These are phyloP conservation scores for Hawksworthiomyces lignivorus DNA, from an alignment of 2,329 filamentous ascomycete species.

Conservation along the genomic window DNA sequence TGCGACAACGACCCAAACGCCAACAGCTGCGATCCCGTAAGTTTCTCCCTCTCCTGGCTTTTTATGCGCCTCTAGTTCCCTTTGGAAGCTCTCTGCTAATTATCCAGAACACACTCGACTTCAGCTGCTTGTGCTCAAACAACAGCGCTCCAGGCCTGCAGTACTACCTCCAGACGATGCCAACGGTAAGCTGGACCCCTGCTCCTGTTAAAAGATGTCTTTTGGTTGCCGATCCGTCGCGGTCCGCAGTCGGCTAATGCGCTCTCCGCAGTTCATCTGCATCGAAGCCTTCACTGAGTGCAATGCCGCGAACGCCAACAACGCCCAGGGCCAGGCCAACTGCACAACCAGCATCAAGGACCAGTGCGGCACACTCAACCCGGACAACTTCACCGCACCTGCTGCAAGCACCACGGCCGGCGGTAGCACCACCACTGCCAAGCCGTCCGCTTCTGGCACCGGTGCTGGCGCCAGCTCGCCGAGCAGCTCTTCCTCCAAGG, in stretches of 20 bases:
- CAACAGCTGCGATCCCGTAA: conserved; percentile 41
- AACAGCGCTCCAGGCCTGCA: conserved; percentile 42
- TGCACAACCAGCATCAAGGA: conserved; percentile 41
- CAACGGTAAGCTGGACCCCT: conserved; percentile 30
- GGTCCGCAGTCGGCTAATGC: not conserved
- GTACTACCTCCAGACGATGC: conserved; percentile 46
- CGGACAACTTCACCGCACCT: conserved; percentile 22
- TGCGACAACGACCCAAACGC: conserved; percentile 30
- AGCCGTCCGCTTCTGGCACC: conserved; percentile 5
- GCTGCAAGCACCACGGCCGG: conserved; percentile 13
- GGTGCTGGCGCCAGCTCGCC: conserved; percentile 6
- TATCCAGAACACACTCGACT: conserved; percentile 34
- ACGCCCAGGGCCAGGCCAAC: conserved; percentile 34
- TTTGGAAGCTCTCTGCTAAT: conserved; percentile 4
- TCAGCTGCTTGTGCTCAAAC: conserved; percentile 43
- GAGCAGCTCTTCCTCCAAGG: conserved; percentile 16
- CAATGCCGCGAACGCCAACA: conserved; percentile 33
- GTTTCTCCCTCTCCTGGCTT: conserved; percentile 19
- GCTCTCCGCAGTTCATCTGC: conserved; percentile 39
- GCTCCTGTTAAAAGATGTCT: too few relatives aligned
- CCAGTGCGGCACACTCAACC: conserved; percentile 39
- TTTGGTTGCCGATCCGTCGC: too few relatives aligned
- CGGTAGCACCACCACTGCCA: conserved; percentile 17
- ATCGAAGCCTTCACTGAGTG: conserved; percentile 39
- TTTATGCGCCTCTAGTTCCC: too few relatives aligned